These are phyloP conservation scores for Casuarina equisetifolia DNA, from an alignment of 306 rosid genomes.

Conservation along the genomic window DNA sequence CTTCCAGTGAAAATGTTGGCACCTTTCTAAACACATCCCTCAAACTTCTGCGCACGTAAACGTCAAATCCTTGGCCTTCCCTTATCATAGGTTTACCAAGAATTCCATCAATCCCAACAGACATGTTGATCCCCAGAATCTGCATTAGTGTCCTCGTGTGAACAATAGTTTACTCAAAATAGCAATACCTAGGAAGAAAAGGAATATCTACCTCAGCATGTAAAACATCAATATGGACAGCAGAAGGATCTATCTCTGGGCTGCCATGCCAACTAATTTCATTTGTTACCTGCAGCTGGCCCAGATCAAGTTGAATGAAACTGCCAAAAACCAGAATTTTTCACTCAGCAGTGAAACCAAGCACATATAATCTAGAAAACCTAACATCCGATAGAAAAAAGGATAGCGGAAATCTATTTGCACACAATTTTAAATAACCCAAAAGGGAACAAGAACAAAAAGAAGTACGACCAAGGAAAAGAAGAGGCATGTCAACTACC, in stretches of 20 bases:
- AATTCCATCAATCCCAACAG: constrained; percentile 72
- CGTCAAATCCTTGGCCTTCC: constrained; percentile 86
- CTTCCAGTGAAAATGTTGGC: constrained; percentile 90
- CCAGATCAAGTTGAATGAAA: constrained; percentile 97
- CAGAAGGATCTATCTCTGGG: constrained; percentile 79
- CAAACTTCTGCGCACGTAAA: constrained; percentile 86
- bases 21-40: constrained; percentile 94
- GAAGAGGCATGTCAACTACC: neutral
- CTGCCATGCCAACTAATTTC: constrained; percentile 91
- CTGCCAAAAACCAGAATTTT: constrained; percentile 44
- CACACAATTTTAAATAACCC: neutral
- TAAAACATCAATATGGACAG: constrained; percentile 87
- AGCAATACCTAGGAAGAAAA: constrained; percentile 2
- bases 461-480: neutral
- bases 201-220: constrained; percentile 75
- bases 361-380: neutral
- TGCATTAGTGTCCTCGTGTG: constrained; percentile 41
- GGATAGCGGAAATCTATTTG: neutral
- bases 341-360: neutral
- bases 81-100: constrained; percentile 92
- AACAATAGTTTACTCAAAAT: constrained; percentile 19
- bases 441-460: neutral
- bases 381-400: constrained; percentile 11
- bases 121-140: constrained; percentile 94
- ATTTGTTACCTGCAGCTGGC: constrained; percentile 75